Evolutionary conservation across 345 rosid species (phyloP).

Genomic region (Eucalyptus sp.): DNA sequence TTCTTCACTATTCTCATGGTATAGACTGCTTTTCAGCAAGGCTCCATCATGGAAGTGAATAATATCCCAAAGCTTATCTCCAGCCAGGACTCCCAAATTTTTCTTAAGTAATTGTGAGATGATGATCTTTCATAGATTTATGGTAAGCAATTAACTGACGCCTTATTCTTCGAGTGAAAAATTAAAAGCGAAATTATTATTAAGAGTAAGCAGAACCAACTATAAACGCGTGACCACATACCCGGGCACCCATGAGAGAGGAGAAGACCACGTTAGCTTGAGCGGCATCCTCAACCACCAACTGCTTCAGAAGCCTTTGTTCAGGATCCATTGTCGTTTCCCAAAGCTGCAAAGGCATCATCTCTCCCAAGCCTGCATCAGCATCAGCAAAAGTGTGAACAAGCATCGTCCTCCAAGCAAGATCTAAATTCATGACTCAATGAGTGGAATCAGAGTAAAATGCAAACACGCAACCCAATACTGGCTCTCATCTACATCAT

Average conservation of each 20-base stretch:
- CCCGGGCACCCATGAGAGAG: slow-evolving; percentile 93
- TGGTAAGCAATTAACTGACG: not conserved
- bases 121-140: not conserved
- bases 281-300: slow-evolving; percentile 73
- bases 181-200: not conserved
- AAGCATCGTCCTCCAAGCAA: not conserved
- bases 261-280: slow-evolving; percentile 69
- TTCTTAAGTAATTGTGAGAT: not conserved
- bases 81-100: not conserved
- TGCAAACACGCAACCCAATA: not conserved
- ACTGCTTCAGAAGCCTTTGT: slow-evolving; percentile 65
- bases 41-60: not conserved
- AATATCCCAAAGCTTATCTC: not conserved
- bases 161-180: not conserved
- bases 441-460: not conserved
- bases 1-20: not conserved
- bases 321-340: slow-evolving; percentile 96
- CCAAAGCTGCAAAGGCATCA: slow-evolving; percentile 98
- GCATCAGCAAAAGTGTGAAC: not conserved
- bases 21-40: not conserved
- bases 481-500: not conserved
- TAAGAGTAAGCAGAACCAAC: not conserved
- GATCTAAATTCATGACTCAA: not conserved
- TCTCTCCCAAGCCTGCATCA: slow-evolving; percentile 86
- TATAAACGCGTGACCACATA: slow-evolving; percentile 1